Evolutionary conservation across 257 asterid species (phyloP).

Genomic region (Salvia rosmarinus): DNA sequence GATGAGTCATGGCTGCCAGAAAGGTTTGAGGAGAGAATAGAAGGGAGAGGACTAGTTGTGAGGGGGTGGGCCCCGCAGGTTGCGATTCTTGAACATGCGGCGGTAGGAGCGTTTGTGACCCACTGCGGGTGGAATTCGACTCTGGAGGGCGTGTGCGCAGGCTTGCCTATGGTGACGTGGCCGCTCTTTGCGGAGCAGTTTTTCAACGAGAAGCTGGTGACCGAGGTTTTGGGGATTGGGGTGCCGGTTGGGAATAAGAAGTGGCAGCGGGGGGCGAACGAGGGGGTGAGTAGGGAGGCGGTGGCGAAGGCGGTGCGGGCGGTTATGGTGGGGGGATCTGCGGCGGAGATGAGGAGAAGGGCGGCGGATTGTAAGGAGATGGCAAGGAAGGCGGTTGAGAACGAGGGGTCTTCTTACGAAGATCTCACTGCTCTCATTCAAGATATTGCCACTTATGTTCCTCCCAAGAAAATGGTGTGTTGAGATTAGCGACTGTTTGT

Average conservation of each 20-base stretch:
- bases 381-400: slow-evolving; percentile 45
- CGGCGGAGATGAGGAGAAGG: slow-evolving; percentile 44
- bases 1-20: slow-evolving; percentile 42
- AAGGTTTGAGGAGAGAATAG: slow-evolving; percentile 34
- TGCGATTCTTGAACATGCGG: slow-evolving; percentile 40
- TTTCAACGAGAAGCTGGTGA: slow-evolving; percentile 47
- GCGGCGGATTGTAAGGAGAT: slow-evolving; percentile 38
- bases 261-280: slow-evolving; percentile 32
- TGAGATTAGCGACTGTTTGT: no score
- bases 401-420: slow-evolving; percentile 55
- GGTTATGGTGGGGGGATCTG: slow-evolving; percentile 41
- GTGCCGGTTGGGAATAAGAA: slow-evolving; percentile 42
- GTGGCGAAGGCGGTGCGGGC: slow-evolving; percentile 37
- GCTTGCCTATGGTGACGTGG: slow-evolving; percentile 59
- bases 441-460: no score
- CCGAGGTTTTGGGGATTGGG: slow-evolving; percentile 40
- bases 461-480: no score
- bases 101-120: slow-evolving; percentile 43
- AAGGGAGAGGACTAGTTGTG: slow-evolving; percentile 36
- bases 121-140: slow-evolving; percentile 62
- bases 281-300: slow-evolving; percentile 42
- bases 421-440: slow-evolving; percentile 36
- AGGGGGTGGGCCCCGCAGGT: slow-evolving; percentile 58
- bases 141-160: slow-evolving; percentile 42
- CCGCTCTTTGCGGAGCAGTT: slow-evolving; percentile 53